Evolutionary conservation across 2,329 filamentous ascomycete genomes (phyloP).

Genomic region (Sporothrix brunneoviolacea): DNA sequence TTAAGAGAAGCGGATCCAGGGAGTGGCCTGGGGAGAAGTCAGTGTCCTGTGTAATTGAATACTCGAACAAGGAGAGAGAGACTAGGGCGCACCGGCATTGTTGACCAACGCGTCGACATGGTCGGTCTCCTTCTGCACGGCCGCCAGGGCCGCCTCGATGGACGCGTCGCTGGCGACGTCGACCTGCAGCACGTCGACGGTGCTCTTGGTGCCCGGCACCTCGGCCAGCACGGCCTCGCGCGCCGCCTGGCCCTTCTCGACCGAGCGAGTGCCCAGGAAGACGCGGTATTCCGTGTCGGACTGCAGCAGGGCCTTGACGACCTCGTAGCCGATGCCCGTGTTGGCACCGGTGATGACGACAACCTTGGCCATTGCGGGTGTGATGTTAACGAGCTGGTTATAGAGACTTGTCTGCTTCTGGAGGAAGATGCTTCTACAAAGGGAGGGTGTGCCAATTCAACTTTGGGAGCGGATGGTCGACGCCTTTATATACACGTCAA

Average conservation of each 20-base stretch:
- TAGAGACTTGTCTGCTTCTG: too few relatives aligned
- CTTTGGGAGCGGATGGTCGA: too few relatives aligned
- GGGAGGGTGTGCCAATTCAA: too few relatives aligned
- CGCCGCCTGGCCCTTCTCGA: constrained; percentile 21
- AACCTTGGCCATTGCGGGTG: constrained; percentile 9
- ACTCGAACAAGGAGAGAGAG: too few relatives aligned
- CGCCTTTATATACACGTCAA: too few relatives aligned
- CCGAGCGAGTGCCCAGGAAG: constrained; percentile 23
- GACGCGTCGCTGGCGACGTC: constrained; percentile 28
- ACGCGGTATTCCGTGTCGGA: constrained; percentile 20
- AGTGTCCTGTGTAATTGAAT: constrained; percentile 3
- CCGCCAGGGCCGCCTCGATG: constrained; percentile 24
- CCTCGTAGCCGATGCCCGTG: constrained; percentile 24
- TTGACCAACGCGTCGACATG: constrained; percentile 30
- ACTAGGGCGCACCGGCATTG: constrained; percentile 21
- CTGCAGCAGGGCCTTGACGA: constrained; percentile 20
- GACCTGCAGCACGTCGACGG: constrained; percentile 22
- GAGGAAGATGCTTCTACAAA: too few relatives aligned
- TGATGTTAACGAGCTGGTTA: too few relatives aligned
- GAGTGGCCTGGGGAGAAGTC: background rate
- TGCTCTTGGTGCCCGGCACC: constrained; percentile 10
- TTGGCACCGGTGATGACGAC: constrained; percentile 19
- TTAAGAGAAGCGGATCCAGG: too few relatives aligned
- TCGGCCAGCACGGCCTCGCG: constrained; percentile 14
- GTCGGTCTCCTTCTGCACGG: constrained; percentile 23